phyloP scores from a whole-genome alignment of 768 basidiomycete genomes.

The Stropharia rugosoannulata region DNA sequence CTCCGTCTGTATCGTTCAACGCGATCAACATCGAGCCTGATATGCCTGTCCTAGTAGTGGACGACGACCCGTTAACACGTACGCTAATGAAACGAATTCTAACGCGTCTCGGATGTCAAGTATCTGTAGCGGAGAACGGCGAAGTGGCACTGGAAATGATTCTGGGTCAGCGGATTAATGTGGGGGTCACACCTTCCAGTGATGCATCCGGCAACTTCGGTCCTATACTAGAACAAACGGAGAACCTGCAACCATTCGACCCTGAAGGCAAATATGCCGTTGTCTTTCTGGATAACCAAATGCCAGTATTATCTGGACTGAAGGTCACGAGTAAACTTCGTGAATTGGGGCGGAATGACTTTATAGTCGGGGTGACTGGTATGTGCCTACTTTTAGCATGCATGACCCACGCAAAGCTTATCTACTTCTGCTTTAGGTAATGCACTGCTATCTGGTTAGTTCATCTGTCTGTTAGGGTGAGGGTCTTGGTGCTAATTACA shows the following conservation, averaged over 20 bases:
- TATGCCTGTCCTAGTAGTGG: conserved; percentile 74
- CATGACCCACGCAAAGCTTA: neutral
- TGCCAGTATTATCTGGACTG: conserved; percentile 79
- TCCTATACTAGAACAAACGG: conserved; percentile 38
- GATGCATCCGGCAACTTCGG: conserved; percentile 33
- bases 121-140: conserved; percentile 85
- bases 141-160: conserved; percentile 75
- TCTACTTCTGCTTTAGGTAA: conserved; percentile 38
- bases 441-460: conserved; percentile 47
- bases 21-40: conserved; percentile 45
- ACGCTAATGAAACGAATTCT: conserved; percentile 80
- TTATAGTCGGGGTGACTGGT: conserved; percentile 85
- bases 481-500: conserved; percentile 1
- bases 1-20: conserved; percentile 36
- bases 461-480: conserved; percentile 2
- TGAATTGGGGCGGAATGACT: conserved; percentile 63
- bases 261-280: conserved; percentile 42
- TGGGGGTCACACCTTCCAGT: conserved; percentile 36
- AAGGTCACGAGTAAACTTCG: conserved; percentile 65
- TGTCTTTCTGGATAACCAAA: conserved; percentile 71
- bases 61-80: conserved; percentile 80
- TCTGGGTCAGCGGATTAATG: conserved; percentile 35
- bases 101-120: conserved; percentile 73
- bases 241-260: conserved; percentile 16
- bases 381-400: conserved; percentile 11